Evolutionary conservation across 352 stramenopile genomes (phyloP).

Genomic region (Globisporangium mamillatum): DNA sequence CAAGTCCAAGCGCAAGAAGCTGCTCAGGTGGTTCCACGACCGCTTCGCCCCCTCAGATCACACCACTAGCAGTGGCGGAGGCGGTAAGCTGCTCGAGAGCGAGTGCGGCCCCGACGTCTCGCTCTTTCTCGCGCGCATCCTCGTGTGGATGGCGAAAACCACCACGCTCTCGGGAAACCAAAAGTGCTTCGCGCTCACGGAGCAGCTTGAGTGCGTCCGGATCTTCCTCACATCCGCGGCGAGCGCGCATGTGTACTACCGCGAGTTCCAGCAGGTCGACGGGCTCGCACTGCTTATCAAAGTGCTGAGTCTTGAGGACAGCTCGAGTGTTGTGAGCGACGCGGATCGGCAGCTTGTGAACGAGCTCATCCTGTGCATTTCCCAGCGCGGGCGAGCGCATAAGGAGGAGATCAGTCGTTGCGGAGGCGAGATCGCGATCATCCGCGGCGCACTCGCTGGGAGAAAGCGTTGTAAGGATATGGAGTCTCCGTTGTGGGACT

Average conservation of each 20-base stretch:
- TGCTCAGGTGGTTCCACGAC: conserved; percentile 50
- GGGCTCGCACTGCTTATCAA: conserved; percentile 46
- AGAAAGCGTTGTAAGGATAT: conserved; percentile 9
- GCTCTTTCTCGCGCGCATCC: conserved; percentile 56
- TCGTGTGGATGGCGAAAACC: conserved; percentile 69
- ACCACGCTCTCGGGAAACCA: conserved; percentile 8
- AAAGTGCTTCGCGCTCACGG: conserved; percentile 27
- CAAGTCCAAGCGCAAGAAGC: conserved; percentile 43
- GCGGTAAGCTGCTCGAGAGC: conserved; percentile 36
- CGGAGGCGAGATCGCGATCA: conserved; percentile 42
- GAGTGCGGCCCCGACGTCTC: conserved; percentile 44
- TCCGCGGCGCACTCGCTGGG: conserved; percentile 31
- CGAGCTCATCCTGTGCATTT: conserved; percentile 37
- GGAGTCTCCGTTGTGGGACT: conserved; percentile 22
- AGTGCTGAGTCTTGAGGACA: conserved; percentile 26
- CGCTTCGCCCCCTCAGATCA: conserved; percentile 22
- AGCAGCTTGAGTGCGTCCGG: conserved; percentile 48
- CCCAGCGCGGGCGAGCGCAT: conserved; percentile 33
- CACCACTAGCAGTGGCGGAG: background rate
- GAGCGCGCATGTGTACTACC: conserved; percentile 39
- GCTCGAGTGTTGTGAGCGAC: conserved; percentile 7
- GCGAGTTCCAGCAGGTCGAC: conserved; percentile 52
- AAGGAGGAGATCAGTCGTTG: conserved; percentile 50
- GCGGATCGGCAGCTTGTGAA: conserved; percentile 32
- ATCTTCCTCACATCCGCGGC: conserved; percentile 39